A percentile compares a stretch with the other conserved stretches of the same genome.
These are phyloP conservation scores for Solanum bukasovii DNA, from an alignment of 257 asterid genomes.

Conservation along the genomic window DNA sequence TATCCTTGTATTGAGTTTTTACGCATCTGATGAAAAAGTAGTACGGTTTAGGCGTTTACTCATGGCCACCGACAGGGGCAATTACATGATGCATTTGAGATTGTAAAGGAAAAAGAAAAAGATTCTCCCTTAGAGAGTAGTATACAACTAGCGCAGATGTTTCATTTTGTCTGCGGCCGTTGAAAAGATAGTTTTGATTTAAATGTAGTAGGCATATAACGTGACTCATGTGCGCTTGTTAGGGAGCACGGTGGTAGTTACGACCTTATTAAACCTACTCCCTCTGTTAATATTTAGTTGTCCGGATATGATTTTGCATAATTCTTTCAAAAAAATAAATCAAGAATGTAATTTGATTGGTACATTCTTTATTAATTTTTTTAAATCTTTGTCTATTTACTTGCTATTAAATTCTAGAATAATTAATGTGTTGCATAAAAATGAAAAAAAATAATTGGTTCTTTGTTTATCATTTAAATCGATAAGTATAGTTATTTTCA, in stretches of 20 bases:
- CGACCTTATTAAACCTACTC: background rate
- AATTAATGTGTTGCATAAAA: background rate
- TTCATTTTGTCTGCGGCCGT: background rate
- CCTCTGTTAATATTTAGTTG: background rate
- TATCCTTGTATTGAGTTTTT: no score
- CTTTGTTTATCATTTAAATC: no score
- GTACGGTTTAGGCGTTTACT: background rate
- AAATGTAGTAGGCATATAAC: background rate
- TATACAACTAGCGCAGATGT: background rate
- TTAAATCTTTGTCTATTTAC: background rate
- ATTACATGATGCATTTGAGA: background rate
- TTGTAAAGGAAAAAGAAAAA: background rate
- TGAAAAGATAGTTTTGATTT: background rate
- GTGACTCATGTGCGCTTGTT: background rate
- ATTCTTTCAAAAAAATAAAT: rapidly evolving
- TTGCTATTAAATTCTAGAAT: background rate
- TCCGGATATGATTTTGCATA: background rate
- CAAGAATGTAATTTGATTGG: background rate
- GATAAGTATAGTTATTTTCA: no score
- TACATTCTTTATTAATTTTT: background rate
- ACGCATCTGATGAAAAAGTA: background rate
- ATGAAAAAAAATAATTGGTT: background rate
- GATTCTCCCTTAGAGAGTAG: no score
- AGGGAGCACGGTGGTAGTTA: background rate
- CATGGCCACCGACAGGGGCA: background rate